Conservation (phyloP, 2,329 filamentous ascomycete species). For the Incumbomyces delicatus region DNA sequence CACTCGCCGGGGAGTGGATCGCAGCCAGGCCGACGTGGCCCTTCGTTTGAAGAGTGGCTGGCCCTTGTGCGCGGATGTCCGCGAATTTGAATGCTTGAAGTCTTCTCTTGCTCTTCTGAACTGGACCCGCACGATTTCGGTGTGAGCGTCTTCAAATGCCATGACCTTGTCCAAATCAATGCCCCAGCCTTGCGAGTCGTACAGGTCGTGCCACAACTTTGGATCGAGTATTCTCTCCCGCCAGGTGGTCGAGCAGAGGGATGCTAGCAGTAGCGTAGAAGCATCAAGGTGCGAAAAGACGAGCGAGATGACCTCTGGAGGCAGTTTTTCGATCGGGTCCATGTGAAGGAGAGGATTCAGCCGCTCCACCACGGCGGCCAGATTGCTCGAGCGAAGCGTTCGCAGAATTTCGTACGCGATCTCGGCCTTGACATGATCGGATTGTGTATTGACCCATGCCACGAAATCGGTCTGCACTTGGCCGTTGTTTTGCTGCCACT, state of each 20-base stretch:
- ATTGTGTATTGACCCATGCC: conserved; percentile 45
- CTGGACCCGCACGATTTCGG: conserved; percentile 17
- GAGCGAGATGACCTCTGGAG: conserved; percentile 81
- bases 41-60: conserved; percentile 46
- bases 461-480: conserved; percentile 31
- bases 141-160: conserved; percentile 51
- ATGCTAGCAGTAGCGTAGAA: conserved; percentile 66
- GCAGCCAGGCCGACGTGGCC: conserved; percentile 35
- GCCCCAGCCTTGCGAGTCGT: conserved; percentile 78
- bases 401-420: conserved; percentile 70
- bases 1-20: conserved; percentile 25
- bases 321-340: conserved; percentile 77
- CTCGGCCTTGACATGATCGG: conserved; percentile 51
- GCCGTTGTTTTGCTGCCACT: conserved; percentile 35
- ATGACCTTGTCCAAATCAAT: conserved; percentile 57
- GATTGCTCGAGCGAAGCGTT: conserved; percentile 66
- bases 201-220: conserved; percentile 76
- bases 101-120: conserved; percentile 37
- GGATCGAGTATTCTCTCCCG: conserved; percentile 70
- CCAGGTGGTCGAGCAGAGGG: conserved; percentile 72
- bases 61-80: conserved; percentile 29
- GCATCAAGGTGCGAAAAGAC: conserved; percentile 81
- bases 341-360: conserved; percentile 80
- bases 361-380: conserved; percentile 70
- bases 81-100: conserved; percentile 24